Evolutionary conservation across 306 rosid species (phyloP).

Genomic region (Pyrus betulifolia): DNA sequence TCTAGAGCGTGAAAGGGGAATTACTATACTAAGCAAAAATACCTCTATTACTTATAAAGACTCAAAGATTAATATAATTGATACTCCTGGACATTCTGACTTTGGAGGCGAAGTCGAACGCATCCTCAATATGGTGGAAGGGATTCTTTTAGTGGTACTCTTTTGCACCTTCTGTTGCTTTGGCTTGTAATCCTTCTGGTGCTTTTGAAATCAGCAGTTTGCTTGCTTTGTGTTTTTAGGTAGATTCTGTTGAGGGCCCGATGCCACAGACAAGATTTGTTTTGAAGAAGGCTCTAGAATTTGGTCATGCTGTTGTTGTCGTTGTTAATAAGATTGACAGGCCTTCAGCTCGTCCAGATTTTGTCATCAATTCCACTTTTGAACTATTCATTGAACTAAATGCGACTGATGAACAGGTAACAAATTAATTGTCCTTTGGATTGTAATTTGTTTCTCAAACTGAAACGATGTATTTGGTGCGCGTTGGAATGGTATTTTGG

Average conservation of each 20-base stretch:
- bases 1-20: constrained; percentile 97
- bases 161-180: constrained; percentile 10
- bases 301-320: constrained; percentile 95
- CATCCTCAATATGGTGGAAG: constrained; percentile 97
- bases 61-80: constrained; percentile 84
- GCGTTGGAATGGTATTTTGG: not conserved
- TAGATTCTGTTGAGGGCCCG: constrained; percentile 98
- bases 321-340: constrained; percentile 97
- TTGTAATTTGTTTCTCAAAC: not conserved
- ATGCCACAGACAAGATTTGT: constrained; percentile 99
- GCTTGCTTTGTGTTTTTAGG: constrained; percentile 39
- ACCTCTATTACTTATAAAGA: constrained; percentile 85
- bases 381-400: constrained; percentile 94
- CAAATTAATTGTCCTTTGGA: not conserved
- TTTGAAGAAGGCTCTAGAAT: constrained; percentile 94
- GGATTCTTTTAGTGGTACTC: constrained; percentile 90
- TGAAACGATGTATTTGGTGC: not conserved
- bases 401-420: constrained; percentile 95
- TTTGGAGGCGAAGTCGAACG: constrained; percentile 99
- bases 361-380: constrained; percentile 85
- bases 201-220: constrained; percentile 11
- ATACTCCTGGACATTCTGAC: constrained; percentile 99
- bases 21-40: constrained; percentile 89
- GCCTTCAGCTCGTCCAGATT: constrained; percentile 92
- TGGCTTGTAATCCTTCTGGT: not conserved